phyloP scores from a whole-genome alignment of 371 early-diverging fungal genomes.

The Mortierella sp. region DNA sequence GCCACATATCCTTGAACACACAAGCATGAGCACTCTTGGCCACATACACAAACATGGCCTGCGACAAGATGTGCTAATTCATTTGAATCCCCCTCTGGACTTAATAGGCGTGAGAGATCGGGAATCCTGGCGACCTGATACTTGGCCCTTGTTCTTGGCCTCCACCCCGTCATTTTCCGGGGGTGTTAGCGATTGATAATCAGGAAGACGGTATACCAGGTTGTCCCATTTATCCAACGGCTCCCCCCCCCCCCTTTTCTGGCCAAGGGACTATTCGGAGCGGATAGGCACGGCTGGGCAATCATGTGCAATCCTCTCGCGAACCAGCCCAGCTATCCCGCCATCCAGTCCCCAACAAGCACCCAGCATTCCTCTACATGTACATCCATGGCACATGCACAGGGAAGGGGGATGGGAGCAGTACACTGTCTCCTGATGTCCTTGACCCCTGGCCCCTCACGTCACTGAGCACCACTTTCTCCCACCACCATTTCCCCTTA shows the following conservation, averaged over 20 bases:
- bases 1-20: not conserved
- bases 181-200: conserved; percentile 13
- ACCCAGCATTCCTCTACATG: too few species aligned
- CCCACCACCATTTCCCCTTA: too few species aligned
- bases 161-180: not conserved
- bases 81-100: too few species aligned
- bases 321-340: too few species aligned
- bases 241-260: not conserved
- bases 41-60: not conserved
- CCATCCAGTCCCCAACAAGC: too few species aligned
- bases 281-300: not conserved
- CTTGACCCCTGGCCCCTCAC: too few species aligned
- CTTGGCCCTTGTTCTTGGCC: not conserved
- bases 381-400: too few species aligned
- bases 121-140: not conserved
- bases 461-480: too few species aligned
- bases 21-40: conserved; percentile 10
- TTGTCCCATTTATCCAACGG: not conserved
- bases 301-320: conserved; percentile 10
- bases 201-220: not conserved
- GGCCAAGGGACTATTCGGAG: not conserved
- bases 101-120: not conserved
- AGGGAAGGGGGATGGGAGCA: too few species aligned
- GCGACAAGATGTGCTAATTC: too few species aligned
- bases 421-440: too few species aligned